A percentile compares a stretch with the other conserved stretches of the same genome.
Evolutionary conservation across 2,329 filamentous ascomycete genomes (phyloP).

Genomic region (Coniochaeta prunicola): DNA sequence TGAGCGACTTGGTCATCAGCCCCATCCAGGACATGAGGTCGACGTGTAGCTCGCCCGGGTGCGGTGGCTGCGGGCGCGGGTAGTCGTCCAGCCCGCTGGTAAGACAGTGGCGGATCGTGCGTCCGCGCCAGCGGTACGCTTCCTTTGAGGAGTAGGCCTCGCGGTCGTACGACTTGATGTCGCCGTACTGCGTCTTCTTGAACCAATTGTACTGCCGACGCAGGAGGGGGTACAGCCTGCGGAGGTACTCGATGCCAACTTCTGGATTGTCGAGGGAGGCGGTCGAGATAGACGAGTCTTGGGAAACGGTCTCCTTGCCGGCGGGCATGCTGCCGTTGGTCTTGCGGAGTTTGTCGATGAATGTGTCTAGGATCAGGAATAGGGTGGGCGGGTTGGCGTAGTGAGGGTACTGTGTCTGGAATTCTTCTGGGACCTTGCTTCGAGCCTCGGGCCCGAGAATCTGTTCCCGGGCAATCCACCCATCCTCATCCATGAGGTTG

Average conservation of each 20-base stretch:
- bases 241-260: conserved; percentile 63
- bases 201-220: conserved; percentile 94
- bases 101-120: conserved; percentile 77
- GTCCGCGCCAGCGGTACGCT: conserved; percentile 90
- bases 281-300: conserved; percentile 45
- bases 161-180: conserved; percentile 86
- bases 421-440: conserved; percentile 89
- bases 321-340: conserved; percentile 36
- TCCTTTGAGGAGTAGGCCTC: conserved; percentile 84
- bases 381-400: conserved; percentile 96
- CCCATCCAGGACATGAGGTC: conserved; percentile 96
- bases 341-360: conserved; percentile 69
- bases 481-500: conserved; percentile 90
- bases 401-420: conserved; percentile 92
- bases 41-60: conserved; percentile 90
- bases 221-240: conserved; percentile 75
- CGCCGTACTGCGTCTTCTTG: conserved; percentile 81
- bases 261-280: conserved; percentile 62
- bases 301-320: conserved; percentile 34
- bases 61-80: conserved; percentile 84
- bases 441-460: conserved; percentile 87
- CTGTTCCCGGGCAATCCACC: conserved; percentile 95
- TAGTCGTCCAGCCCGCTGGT: conserved; percentile 96
- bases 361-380: conserved; percentile 79
- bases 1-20: conserved; percentile 85